Base-by-base conservation (phyloP, 768 basidiomycete genomes). In the Paxillus ammoniavirescens region DNA sequence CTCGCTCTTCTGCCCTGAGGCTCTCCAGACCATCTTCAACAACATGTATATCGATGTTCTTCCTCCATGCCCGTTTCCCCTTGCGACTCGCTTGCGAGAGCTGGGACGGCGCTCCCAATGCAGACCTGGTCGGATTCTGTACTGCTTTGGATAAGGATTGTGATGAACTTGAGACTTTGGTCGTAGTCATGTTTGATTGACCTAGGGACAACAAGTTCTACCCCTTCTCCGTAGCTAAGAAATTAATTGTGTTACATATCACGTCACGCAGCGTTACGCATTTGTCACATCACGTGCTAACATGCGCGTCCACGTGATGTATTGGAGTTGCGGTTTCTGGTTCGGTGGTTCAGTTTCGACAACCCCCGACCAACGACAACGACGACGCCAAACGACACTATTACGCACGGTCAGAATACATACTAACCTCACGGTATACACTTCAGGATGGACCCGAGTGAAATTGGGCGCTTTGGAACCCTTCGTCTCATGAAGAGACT, bases 21-120 rank as follows among this genome's bases (percentile, higher is more conserved):
- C 75, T 80, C 68, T 95, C 93, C 57, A 95, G 64, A 2, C 82
- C 84, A 44, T 77, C 74, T 61, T 95, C 93, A 17, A 94, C 84
- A 47, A 84, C 84, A 23, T 82, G 81, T 47, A 96, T 80, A 66
- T 96, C 85, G 49, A 96, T 86, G 69, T 97, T 91, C 74, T 97
- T 96, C 66, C 94, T 73, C 94, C 94, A 96, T 44, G 93, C 84
- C 52, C 82, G 83, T 69, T 96, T 96, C n/a, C 93, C 91, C 69
- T 93, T 96, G 53, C 93, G 75, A 61, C 87, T 90, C 0, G 83
- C 69, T 68, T 95, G 93, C 12, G 50, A 60, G n/a, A 57, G 60
- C 31, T 69, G 69, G 4, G 68, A 61, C 30, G 69, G 69, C 3
- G 65, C 68, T 3, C 68, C 65, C 4, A 67, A 38, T 3, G 26